A percentile compares a stretch with the other conserved stretches of the same genome.
phyloP scores from a whole-genome alignment of 1,139 yeast genomes.

The Candida tropicalis region DNA sequence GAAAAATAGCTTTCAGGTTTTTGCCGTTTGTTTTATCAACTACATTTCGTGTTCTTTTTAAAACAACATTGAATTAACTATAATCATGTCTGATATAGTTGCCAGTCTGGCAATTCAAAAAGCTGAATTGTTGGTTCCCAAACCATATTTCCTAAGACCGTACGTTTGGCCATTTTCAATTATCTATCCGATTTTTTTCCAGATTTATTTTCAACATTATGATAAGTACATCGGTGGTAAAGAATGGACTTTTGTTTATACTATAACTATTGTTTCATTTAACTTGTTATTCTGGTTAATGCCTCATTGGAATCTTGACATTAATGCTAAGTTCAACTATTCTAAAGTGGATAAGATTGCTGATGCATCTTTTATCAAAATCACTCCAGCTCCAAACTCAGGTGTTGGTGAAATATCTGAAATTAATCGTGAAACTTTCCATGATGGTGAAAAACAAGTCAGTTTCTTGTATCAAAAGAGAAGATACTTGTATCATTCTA shows the following conservation, averaged over 20 bases:
- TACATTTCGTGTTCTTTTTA: neutral
- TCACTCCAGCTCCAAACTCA: slow-evolving; percentile 81
- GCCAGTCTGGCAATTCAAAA: slow-evolving; percentile 60
- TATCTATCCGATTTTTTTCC: slow-evolving; percentile 74
- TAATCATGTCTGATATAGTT: slow-evolving; percentile 42
- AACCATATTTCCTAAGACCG: slow-evolving; percentile 63
- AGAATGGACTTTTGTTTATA: slow-evolving; percentile 87
- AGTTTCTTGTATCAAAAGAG: slow-evolving; percentile 91
- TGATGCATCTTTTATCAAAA: slow-evolving; percentile 71
- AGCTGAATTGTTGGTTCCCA: slow-evolving; percentile 75
- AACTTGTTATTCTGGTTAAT: slow-evolving; percentile 81
- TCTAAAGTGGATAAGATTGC: slow-evolving; percentile 48
- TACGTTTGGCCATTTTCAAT: slow-evolving; percentile 84
- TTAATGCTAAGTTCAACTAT: slow-evolving; percentile 76
- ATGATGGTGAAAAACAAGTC: slow-evolving; percentile 62
- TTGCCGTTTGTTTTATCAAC: slow-evolving; percentile 5
- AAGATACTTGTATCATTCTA: slow-evolving; percentile 71
- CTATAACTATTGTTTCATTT: slow-evolving; percentile 70
- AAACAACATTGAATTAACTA: neutral
- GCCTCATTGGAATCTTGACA: slow-evolving; percentile 92
- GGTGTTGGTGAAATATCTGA: slow-evolving; percentile 83
- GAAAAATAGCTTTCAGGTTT: too few species aligned
- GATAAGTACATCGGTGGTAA: slow-evolving; percentile 80
- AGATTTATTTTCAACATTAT: slow-evolving; percentile 68
- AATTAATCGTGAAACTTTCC: slow-evolving; percentile 58